phyloP scores from a whole-genome alignment of 768 basidiomycete genomes.

The Termitomyces sp. region DNA sequence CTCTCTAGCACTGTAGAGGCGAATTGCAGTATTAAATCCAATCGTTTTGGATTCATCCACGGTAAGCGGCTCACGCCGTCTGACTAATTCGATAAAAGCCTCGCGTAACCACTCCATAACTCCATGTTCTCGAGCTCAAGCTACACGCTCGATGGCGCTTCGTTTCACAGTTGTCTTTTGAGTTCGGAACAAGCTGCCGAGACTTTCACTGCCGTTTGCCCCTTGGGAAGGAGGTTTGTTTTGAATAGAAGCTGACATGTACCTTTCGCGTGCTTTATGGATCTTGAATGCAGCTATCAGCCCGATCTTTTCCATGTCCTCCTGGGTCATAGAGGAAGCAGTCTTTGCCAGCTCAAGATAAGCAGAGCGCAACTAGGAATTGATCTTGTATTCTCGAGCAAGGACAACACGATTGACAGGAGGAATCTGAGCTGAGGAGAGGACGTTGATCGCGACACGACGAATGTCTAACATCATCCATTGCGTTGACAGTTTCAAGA shows the following conservation, averaged over 20 bases:
- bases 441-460: neutral
- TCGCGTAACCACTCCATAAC: neutral
- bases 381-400: neutral
- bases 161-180: neutral
- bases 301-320: neutral
- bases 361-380: neutral
- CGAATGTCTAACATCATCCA: neutral
- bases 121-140: neutral
- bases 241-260: neutral
- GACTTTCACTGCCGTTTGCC: too few relatives aligned
- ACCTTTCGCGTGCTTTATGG: neutral
- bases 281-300: neutral
- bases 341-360: neutral
- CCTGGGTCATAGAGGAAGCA: neutral
- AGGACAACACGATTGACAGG: neutral
- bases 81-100: neutral
- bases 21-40: neutral
- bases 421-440: neutral
- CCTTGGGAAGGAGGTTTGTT: neutral
- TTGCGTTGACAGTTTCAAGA: neutral
- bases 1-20: neutral
- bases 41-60: neutral
- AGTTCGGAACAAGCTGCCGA: neutral
- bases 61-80: neutral
- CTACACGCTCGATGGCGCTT: neutral